phyloP scores from a whole-genome alignment of 1,284 basidiomycete genomes.

The Puccinia hordei region DNA sequence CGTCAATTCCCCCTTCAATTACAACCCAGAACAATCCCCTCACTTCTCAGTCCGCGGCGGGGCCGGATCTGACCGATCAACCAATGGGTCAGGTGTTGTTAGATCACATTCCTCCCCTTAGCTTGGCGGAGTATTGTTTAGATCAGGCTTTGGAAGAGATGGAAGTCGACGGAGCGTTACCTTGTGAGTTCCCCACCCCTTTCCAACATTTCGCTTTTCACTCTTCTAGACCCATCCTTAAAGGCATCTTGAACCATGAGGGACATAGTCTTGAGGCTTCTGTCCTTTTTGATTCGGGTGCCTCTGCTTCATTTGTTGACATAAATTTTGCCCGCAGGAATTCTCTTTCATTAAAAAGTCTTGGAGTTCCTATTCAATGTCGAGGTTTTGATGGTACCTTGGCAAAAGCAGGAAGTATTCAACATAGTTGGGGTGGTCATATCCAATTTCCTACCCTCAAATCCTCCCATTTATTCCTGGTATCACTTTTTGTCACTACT shows the following conservation, averaged over 20 bases:
- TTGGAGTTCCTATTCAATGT: too few relatives aligned
- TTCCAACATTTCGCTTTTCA: neutral
- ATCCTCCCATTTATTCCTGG: neutral
- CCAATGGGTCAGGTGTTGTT: neutral
- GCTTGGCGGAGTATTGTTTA: neutral
- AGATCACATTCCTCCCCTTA: neutral
- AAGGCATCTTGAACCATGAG: too few relatives aligned
- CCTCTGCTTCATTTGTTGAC: slow-evolving; percentile 10
- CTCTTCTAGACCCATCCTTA: neutral
- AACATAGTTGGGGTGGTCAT: too few relatives aligned
- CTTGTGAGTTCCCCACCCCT: neutral
- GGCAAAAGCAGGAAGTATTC: too few relatives aligned
- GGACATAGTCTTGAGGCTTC: too few relatives aligned
- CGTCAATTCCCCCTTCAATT: too few relatives aligned
- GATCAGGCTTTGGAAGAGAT: neutral
- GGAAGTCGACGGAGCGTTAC: neutral
- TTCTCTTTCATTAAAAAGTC: too few relatives aligned
- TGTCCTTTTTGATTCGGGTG: neutral
- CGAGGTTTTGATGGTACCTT: too few relatives aligned
- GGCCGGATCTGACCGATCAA: neutral
- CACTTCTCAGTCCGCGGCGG: too few relatives aligned
- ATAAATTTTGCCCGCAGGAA: neutral
- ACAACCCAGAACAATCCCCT: too few relatives aligned
- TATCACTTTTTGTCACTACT: neutral
- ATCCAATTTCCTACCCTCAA: too few relatives aligned